Conservation (phyloP, 2,329 filamentous ascomycete species). For the Teratosphaeria destructans region DNA sequence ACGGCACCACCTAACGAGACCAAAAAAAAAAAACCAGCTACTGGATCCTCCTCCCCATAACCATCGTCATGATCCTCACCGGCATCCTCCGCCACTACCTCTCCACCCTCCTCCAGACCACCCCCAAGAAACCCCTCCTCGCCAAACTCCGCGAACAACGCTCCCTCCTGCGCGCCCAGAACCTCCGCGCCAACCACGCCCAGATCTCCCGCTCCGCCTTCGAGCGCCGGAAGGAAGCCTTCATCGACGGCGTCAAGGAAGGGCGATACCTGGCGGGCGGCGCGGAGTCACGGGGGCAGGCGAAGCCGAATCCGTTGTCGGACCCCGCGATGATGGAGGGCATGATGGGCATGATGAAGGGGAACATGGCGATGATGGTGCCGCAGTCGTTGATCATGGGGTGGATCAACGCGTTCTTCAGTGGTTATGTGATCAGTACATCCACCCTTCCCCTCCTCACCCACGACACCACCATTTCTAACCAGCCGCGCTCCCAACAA, state of each 20-base stretch:
- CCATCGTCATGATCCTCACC: constrained; percentile 93
- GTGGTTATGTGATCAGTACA: constrained; percentile 91
- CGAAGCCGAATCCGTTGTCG: constrained; percentile 84
- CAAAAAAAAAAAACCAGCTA: constrained; percentile 50
- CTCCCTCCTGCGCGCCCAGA: constrained; percentile 70
- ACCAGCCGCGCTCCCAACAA: too few relatives aligned
- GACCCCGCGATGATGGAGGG: constrained; percentile 97
- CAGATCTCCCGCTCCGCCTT: constrained; percentile 71
- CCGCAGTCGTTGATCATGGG: constrained; percentile 99
- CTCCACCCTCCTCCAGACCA: constrained; percentile 73
- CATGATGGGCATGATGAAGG: constrained; percentile 99
- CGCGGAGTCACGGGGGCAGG: constrained; percentile 73
- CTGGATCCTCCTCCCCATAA: constrained; percentile 98
- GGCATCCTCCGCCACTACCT: constrained; percentile 95
- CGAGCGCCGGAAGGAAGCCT: constrained; percentile 65
- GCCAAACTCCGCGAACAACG: constrained; percentile 74
- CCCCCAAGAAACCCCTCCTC: constrained; percentile 72
- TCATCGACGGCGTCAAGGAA: constrained; percentile 71
- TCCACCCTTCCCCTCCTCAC: too few relatives aligned
- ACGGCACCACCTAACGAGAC: not conserved
- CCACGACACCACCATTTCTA: too few relatives aligned
- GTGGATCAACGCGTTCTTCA: constrained; percentile 99
- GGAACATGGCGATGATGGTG: constrained; percentile 99
- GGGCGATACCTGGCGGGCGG: constrained; percentile 77
- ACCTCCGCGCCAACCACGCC: constrained; percentile 71